Base-by-base conservation (phyloP, 208 protist genomes). In the Naegleria gruberi region DNA sequence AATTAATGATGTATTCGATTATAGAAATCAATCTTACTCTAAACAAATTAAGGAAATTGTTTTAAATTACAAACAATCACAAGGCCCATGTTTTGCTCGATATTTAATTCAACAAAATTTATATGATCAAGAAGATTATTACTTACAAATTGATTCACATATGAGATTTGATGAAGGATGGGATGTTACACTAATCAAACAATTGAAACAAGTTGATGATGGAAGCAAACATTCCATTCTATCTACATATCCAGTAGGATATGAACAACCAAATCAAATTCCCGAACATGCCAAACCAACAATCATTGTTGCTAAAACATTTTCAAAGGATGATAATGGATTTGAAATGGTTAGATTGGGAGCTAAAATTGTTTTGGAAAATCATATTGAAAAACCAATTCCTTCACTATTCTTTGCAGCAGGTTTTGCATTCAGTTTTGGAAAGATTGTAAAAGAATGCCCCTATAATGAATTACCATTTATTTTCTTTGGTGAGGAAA, bases 131-230 rank as follows among this genome's bases (percentile, higher is more conserved):
- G 73, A 82, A 42, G 37, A 83, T 5, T 83, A 83, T 83, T 83
- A 83, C 26, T 42, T 83, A 26, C 77, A 83, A 44, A 83, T 83
- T 44, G 77, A 83, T 83, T 83, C 77, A 41, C 77, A 83, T 26
- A 83, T 83, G 77, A 83, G 77, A 83, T 83, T 83, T 83, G 77
- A 44, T 23, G 34, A 83, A n/a, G 12, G 34, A 26, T 83, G 77
- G 77, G 77, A 83, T 44, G 10, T 26, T 0, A 41, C 12, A 26
- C 15, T 83, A 10, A 83, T 83, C 40, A 41, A 83, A 23, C 77
- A 83, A 83, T 83, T 83, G 77, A 40, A 43, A 15, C 19, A 44
- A 44, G 7, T 8, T 83, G 77, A 83, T 44, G n/a, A 82, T 37
- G n/a, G 37, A 83, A 23, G 19, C n/a, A 44, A 83, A 12, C 26